A percentile compares a stretch with the other conserved stretches of the same genome.
Evolutionary conservation across 306 rosid genomes (phyloP).

Genomic region (Sicyos edulis): DNA sequence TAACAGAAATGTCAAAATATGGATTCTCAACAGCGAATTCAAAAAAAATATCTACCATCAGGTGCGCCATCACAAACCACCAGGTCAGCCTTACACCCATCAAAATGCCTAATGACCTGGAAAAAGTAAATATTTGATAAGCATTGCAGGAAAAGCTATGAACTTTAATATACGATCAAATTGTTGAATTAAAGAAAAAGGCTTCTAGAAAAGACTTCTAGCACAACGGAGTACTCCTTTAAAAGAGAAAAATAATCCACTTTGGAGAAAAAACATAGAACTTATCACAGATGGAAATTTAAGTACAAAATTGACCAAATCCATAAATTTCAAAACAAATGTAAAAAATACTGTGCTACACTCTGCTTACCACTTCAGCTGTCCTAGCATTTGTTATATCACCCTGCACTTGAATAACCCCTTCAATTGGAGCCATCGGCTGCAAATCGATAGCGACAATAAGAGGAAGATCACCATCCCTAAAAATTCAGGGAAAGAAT

Average conservation of each 20-base stretch:
- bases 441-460: conserved; percentile 98
- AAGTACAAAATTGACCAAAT: too few relatives aligned
- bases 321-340: not conserved
- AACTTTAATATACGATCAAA: not conserved
- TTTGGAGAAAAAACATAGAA: too few relatives aligned
- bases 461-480: conserved; percentile 79
- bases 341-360: not conserved
- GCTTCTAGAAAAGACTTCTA: too few relatives aligned
- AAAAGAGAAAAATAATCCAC: too few relatives aligned
- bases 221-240: too few relatives aligned
- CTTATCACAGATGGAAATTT: too few relatives aligned
- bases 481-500: conserved; percentile 30
- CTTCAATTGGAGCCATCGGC: conserved; percentile 99
- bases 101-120: conserved; percentile 94
- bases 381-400: conserved; percentile 96
- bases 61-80: conserved; percentile 99
- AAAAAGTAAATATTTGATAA: conserved; percentile 19
- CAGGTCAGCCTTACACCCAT: conserved; percentile 96
- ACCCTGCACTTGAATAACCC: conserved; percentile 98
- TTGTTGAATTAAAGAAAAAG: too few relatives aligned
- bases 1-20: conserved; percentile 11
- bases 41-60: conserved; percentile 49
- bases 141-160: not conserved
- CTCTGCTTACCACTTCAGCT: conserved; percentile 64
- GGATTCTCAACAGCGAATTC: conserved; percentile 16